Evolutionary conservation across 306 rosid genomes (phyloP).

Genomic region (Corylus heterophylla): DNA sequence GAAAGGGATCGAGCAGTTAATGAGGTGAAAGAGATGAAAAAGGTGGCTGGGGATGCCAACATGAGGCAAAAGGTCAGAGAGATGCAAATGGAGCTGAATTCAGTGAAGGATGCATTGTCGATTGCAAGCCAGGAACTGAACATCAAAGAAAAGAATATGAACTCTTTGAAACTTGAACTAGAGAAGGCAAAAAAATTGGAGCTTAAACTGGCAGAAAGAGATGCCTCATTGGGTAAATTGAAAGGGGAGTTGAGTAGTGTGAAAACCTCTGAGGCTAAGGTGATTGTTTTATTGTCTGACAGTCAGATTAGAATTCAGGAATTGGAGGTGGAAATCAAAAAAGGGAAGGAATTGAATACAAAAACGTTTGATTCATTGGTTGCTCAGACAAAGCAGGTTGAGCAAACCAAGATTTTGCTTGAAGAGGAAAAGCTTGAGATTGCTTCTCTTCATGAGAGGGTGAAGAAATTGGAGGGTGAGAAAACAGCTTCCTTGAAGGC

Average conservation of each 20-base stretch:
- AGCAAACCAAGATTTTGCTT: conserved; percentile 48
- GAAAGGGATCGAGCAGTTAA: conserved; percentile 39
- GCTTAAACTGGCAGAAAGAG: conserved; percentile 28
- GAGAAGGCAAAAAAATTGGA: conserved; percentile 32
- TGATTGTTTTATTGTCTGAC: conserved; percentile 25
- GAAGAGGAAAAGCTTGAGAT: conserved; percentile 64
- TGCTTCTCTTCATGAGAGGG: conserved; percentile 38
- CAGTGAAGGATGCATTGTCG: conserved; percentile 12
- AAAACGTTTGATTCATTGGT: conserved; percentile 55
- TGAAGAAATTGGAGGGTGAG: conserved; percentile 33
- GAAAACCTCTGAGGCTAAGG: conserved; percentile 41
- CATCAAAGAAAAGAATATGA: conserved; percentile 21
- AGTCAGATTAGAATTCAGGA: conserved; percentile 40
- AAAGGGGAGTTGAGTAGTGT: conserved; percentile 28
- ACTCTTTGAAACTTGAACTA: conserved; percentile 35
- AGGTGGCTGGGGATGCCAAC: conserved; percentile 36
- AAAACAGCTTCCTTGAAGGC: conserved; percentile 4
- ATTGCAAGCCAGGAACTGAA: conserved; percentile 15
- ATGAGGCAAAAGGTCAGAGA: conserved; percentile 23
- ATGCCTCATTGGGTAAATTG: conserved; percentile 10
- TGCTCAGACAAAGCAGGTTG: conserved; percentile 61
- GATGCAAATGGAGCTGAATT: conserved; percentile 23
- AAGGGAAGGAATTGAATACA: conserved; percentile 53
- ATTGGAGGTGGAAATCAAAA: conserved; percentile 46
- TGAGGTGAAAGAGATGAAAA: conserved; percentile 33